Evolutionary conservation across 352 stramenopile genomes (phyloP), one percentile per base, ranked within the genome.

Genomic region (Phytophthora multivora): DNA sequence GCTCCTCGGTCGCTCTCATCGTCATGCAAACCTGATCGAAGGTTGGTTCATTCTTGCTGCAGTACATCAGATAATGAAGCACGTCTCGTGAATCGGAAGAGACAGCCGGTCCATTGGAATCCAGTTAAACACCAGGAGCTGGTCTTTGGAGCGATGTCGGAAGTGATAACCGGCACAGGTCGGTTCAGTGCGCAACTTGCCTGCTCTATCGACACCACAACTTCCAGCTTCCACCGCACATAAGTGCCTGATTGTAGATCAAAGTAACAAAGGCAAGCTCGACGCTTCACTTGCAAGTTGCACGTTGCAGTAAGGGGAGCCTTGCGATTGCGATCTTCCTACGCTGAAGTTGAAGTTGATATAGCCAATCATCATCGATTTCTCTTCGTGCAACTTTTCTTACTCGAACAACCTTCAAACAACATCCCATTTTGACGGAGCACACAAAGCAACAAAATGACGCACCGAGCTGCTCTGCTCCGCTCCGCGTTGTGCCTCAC

Each of bases 401-500:
- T 19, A 25, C 13, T 45, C 40, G n/a, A 50, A 25, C n/a, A 38
- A 61, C 46, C 6, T 58, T 59, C 46, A 51, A 41, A 28, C 28
- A 39, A 57, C 56, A 49, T 41, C 2, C 0, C 11, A 39, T 31
- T 12, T 16, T 28, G 13, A 13, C 31, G 11, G 10, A 23, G 1
- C 6, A 42, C 5, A 23, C 39, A 16, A 25, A 33, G 43, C 45
- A n/a, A 4, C 46, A 38, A 56, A 23, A 77, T 76, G 61, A 71
- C 58, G 10, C 77, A 83, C 33, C 75, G 78, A 9, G 83, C 83
- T 23, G 81, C 83, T 10, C 69, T 93, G 30, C 61, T 93, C 35
- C 84, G 84, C 57, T 91, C 81, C 39, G 84, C 84, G 50, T 59
- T 93, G 38, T 93, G 84, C 66, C 73, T 93, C 30, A 93, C 84